Conservation (phyloP, 2,329 filamentous ascomycete species). For the Microsporum canis region DNA sequence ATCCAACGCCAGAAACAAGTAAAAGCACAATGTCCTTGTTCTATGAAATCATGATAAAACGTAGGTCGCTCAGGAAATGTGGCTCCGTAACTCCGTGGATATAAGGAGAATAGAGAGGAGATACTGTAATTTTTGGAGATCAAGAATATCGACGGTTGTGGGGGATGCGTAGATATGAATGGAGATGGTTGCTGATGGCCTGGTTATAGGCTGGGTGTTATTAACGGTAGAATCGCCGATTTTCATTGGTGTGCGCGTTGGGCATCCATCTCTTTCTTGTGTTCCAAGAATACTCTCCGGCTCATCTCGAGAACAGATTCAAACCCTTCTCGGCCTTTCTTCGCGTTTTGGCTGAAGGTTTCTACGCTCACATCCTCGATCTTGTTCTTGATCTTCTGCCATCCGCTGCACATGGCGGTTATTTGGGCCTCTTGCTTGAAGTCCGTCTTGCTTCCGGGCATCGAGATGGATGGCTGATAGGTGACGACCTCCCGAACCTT, state of each 20-base stretch:
- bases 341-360: constrained; percentile 82
- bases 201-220: background rate
- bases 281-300: constrained; percentile 79
- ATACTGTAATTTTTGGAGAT: background rate
- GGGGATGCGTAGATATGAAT: background rate
- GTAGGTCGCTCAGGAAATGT: background rate
- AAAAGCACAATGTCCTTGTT: background rate
- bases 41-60: background rate
- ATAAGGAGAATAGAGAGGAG: background rate
- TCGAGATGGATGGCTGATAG: constrained; percentile 54
- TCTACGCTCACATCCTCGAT: constrained; percentile 88
- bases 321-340: constrained; percentile 84
- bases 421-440: constrained; percentile 88
- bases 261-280: constrained; percentile 53
- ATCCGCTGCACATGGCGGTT: constrained; percentile 87
- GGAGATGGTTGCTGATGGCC: background rate
- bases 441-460: constrained; percentile 51
- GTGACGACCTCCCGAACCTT: constrained; percentile 86
- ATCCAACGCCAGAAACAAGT: constrained; percentile 1
- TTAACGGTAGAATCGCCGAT: background rate
- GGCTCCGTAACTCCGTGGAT: background rate
- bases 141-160: background rate
- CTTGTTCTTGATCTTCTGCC: constrained; percentile 92
- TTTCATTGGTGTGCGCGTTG: background rate
- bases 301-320: constrained; percentile 92